Percentiles rank a stretch among this genome's conserved stretches.
phyloP scores from a whole-genome alignment of 306 rosid genomes.

The Dryas octopetala region DNA sequence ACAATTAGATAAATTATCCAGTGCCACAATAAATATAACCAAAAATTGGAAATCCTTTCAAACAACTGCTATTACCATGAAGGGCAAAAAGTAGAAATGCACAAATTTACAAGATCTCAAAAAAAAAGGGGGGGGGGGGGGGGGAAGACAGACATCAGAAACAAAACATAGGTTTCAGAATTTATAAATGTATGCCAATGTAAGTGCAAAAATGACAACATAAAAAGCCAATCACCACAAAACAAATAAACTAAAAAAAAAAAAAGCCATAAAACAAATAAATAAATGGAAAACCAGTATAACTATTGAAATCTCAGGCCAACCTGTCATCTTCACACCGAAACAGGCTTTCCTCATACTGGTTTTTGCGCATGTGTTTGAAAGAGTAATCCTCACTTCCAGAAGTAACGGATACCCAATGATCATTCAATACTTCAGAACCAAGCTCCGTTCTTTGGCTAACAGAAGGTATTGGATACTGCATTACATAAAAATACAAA shows the following conservation, averaged over 20 bases:
- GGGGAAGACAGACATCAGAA: background rate
- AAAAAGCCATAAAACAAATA: background rate
- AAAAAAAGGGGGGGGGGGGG: too few species aligned
- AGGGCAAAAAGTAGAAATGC: background rate
- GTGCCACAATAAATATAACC: conserved; percentile 10
- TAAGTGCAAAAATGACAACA: background rate
- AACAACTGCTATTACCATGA: background rate
- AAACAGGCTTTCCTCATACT: conserved; percentile 97
- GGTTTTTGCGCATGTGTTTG: conserved; percentile 99
- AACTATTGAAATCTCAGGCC: conserved; percentile 20
- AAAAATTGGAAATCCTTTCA: conserved; percentile 13
- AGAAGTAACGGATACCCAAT: conserved; percentile 98
- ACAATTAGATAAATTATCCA: conserved; percentile 38
- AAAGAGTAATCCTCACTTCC: conserved; percentile 99
- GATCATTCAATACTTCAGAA: conserved; percentile 80
- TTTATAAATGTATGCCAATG: background rate
- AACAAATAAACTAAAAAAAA: background rate
- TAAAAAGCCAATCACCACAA: background rate
- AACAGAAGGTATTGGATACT: conserved; percentile 92
- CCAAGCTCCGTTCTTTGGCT: conserved; percentile 90
- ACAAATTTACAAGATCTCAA: background rate
- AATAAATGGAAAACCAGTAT: conserved; percentile 1
- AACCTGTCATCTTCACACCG: conserved; percentile 99
- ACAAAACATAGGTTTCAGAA: background rate
- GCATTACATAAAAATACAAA: conserved; percentile 30